phyloP scores from a whole-genome alignment of 2,329 filamentous ascomycete species.

The Stromatinia cepivora region DNA sequence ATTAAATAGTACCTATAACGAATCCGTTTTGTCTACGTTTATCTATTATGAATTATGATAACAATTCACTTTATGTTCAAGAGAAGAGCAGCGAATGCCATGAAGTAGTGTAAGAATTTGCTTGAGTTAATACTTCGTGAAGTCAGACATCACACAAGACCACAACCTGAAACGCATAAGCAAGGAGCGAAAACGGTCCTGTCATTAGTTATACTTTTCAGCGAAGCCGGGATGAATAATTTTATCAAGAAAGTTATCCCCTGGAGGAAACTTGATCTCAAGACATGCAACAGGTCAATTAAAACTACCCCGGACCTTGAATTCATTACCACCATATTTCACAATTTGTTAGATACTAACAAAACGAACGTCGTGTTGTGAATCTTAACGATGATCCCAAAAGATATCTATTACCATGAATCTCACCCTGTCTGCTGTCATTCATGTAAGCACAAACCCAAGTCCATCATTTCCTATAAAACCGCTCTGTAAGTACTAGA shows the following conservation, averaged over 20 bases:
- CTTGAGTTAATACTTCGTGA: background rate
- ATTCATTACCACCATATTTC: background rate
- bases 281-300: background rate
- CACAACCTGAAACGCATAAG: background rate
- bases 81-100: background rate
- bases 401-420: background rate
- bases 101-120: background rate
- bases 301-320: background rate
- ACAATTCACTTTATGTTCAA: background rate
- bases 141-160: background rate
- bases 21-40: background rate
- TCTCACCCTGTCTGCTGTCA: background rate
- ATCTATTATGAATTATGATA: background rate
- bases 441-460: background rate
- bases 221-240: background rate
- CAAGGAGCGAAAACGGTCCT: no score
- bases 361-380: background rate
- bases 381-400: background rate
- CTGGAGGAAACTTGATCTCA: background rate
- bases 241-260: background rate
- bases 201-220: background rate
- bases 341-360: background rate
- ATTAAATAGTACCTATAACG: background rate
- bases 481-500: background rate
- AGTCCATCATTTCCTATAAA: background rate